Evolutionary conservation across 1,139 yeast genomes (phyloP).

Genomic region (Zhuliangozyma blackwelliae): DNA sequence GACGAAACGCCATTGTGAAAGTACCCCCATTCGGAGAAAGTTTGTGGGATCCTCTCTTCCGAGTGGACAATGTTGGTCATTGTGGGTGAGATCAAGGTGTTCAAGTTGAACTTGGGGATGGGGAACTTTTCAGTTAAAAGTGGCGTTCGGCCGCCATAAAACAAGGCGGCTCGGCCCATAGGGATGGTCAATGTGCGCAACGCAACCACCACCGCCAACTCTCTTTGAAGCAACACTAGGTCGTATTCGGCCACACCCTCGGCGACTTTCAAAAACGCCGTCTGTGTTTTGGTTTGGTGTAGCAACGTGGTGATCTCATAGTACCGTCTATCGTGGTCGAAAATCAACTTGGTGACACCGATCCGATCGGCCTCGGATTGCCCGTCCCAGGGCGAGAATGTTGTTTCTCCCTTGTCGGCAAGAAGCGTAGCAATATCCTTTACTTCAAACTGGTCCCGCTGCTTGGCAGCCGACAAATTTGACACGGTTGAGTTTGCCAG

Average conservation of each 20-base stretch:
- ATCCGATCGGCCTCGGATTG: constrained; percentile 64
- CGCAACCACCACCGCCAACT: constrained; percentile 60
- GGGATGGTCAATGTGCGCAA: constrained; percentile 73
- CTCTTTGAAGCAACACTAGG: constrained; percentile 54
- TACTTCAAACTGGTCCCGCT: constrained; percentile 12
- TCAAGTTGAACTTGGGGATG: constrained; percentile 71
- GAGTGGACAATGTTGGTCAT: constrained; percentile 62
- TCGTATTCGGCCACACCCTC: constrained; percentile 53
- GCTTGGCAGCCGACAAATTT: too few species aligned
- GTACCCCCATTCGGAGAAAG: constrained; percentile 71
- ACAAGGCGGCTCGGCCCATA: constrained; percentile 72
- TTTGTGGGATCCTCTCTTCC: constrained; percentile 48
- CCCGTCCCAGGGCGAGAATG: constrained; percentile 59
- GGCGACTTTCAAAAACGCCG: constrained; percentile 36
- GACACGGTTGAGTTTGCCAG: constrained; percentile 1
- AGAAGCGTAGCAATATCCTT: constrained; percentile 50
- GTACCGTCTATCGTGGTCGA: constrained; percentile 74
- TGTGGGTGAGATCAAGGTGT: constrained; percentile 61
- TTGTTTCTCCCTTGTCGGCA: constrained; percentile 45
- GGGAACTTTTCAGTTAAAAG: constrained; percentile 81
- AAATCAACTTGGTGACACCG: constrained; percentile 65
- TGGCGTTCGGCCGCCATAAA: constrained; percentile 69
- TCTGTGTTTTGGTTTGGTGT: constrained; percentile 67
- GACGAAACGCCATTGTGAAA: constrained; percentile 92
- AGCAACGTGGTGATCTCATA: constrained; percentile 69